Conservation (phyloP, 306 rosid genomes). For the Morella rubra region DNA sequence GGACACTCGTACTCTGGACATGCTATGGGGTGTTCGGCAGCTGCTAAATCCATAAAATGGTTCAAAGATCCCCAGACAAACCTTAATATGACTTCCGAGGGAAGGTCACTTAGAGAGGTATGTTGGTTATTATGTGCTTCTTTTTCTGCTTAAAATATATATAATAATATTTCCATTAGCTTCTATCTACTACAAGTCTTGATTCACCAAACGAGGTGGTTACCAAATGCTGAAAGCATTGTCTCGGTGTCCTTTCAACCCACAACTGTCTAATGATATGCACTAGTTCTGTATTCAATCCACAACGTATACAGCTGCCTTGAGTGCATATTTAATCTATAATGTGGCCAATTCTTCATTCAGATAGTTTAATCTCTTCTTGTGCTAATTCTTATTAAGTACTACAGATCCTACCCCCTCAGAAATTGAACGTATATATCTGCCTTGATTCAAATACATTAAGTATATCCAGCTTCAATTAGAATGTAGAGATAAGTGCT, state of each 20-base stretch:
- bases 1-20: slow-evolving; percentile 95
- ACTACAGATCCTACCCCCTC: background rate
- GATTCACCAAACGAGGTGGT: background rate
- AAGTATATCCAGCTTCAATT: background rate
- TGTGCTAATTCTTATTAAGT: background rate
- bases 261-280: background rate
- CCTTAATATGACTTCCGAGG: slow-evolving; percentile 57
- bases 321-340: background rate
- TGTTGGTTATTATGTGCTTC: slow-evolving; percentile 22
- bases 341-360: background rate
- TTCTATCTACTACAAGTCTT: background rate
- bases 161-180: background rate
- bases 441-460: background rate
- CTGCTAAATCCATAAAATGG: slow-evolving; percentile 82
- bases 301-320: background rate
- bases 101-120: slow-evolving; percentile 71
- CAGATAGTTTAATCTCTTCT: background rate
- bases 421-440: background rate
- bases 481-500: background rate
- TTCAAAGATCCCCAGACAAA: slow-evolving; percentile 78
- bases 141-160: slow-evolving; percentile 2
- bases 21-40: slow-evolving; percentile 93
- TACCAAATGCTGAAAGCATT: too few relatives aligned
- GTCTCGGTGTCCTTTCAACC: too few relatives aligned
- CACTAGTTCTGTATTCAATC: background rate